Percentiles rank a stretch among this genome's conserved stretches.
phyloP scores from a whole-genome alignment of 441 rosid species.

The Gossypium davidsonii region DNA sequence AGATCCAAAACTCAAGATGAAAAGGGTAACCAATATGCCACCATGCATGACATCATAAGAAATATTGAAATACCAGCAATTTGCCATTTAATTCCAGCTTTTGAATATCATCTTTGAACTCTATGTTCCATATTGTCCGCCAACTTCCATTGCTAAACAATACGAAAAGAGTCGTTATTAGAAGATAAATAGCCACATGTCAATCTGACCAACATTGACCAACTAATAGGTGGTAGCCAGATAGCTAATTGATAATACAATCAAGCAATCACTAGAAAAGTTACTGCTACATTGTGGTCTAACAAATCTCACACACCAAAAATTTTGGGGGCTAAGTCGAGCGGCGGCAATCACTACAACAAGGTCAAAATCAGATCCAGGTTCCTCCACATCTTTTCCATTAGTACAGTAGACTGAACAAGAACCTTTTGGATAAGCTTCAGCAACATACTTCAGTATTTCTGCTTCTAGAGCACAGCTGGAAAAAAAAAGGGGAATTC shows the following conservation, averaged over 20 bases:
- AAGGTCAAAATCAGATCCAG: constrained; percentile 83
- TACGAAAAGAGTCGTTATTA: constrained; percentile 12
- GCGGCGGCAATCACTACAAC: constrained; percentile 77
- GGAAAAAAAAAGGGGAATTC: constrained; percentile 16
- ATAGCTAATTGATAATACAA: background rate
- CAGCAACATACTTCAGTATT: constrained; percentile 68
- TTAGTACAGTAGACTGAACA: constrained; percentile 68
- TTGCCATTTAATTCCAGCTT: constrained; percentile 66
- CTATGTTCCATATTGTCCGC: constrained; percentile 86
- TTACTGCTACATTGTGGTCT: background rate
- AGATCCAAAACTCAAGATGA: background rate
- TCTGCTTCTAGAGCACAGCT: constrained; percentile 85
- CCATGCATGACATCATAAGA: background rate
- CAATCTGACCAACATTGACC: background rate
- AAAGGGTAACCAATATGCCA: background rate
- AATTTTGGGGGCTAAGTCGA: constrained; percentile 84
- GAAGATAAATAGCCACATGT: constrained; percentile 9
- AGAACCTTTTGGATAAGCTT: constrained; percentile 88
- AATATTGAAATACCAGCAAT: constrained; percentile 66
- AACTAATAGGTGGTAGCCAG: background rate
- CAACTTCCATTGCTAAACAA: constrained; percentile 83
- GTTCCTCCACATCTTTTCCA: constrained; percentile 78
- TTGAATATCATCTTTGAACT: constrained; percentile 73
- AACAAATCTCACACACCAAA: constrained; percentile 53
- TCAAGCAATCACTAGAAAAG: background rate